Evolutionary conservation across 345 rosid genomes (phyloP).

Genomic region (Anastatica hierochuntica): DNA sequence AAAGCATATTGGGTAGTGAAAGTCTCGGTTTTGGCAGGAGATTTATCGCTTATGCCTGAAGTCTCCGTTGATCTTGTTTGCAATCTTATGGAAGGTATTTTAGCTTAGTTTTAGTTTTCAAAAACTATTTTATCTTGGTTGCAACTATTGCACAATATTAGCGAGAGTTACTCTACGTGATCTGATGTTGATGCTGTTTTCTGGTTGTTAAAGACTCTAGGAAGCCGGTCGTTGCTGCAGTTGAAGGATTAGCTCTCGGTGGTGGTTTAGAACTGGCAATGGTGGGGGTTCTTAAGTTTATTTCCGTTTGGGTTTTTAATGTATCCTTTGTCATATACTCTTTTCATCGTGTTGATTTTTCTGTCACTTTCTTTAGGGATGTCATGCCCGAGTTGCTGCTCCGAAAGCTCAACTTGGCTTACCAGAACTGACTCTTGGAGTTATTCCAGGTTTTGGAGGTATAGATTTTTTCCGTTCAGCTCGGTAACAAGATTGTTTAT

Average conservation of each 20-base stretch:
- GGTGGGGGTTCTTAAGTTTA: constrained; percentile 36
- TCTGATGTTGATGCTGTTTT: constrained; percentile 15
- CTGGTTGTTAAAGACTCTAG: constrained; percentile 43
- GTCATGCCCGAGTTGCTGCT: constrained; percentile 82
- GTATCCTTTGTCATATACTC: no score
- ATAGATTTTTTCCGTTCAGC: constrained; percentile 10
- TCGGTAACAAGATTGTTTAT: neutral
- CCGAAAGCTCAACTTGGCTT: constrained; percentile 76
- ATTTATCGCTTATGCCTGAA: constrained; percentile 60
- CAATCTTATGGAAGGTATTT: constrained; percentile 71
- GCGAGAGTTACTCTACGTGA: no score
- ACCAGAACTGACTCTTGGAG: constrained; percentile 87
- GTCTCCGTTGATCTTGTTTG: constrained; percentile 75
- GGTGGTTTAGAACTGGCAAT: constrained; percentile 90
- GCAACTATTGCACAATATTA: neutral
- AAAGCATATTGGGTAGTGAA: neutral
- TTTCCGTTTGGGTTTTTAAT: neutral
- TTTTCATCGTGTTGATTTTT: neutral
- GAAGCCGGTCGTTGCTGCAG: constrained; percentile 95
- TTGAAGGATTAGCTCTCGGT: constrained; percentile 94
- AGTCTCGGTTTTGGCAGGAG: constrained; percentile 43
- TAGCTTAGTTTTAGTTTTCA: neutral
- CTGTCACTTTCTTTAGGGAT: constrained; percentile 39
- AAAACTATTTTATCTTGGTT: neutral
- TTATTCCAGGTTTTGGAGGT: constrained; percentile 97